Evolutionary conservation across 345 rosid species (phyloP).

Genomic region (Salix brachista): DNA sequence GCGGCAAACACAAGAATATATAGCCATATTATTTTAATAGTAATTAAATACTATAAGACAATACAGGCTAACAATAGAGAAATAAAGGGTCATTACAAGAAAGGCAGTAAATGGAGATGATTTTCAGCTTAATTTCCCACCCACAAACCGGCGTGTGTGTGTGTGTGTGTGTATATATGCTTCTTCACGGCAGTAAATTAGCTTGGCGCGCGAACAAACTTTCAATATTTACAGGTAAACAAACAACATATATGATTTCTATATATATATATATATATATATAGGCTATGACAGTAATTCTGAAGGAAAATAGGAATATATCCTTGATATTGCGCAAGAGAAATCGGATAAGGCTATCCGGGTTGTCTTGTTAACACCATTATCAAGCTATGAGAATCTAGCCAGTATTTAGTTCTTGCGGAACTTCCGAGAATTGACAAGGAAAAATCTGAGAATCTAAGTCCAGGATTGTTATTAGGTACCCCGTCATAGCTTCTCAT

Average conservation of each 20-base stretch:
- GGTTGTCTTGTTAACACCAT: background rate
- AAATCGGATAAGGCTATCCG: background rate
- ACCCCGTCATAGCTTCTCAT: background rate
- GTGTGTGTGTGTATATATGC: no score
- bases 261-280: background rate
- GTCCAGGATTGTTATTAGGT: background rate
- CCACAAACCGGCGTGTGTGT: no score
- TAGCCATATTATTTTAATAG: background rate
- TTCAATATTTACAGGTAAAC: no score
- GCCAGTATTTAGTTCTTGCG: background rate
- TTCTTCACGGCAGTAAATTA: no score
- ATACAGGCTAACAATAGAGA: background rate
- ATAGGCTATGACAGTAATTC: background rate
- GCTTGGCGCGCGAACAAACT: no score
- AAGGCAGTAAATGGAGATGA: background rate
- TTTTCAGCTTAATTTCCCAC: no score
- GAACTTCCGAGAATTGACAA: background rate
- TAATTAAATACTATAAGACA: background rate
- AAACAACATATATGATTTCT: no score
- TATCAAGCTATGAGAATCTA: background rate
- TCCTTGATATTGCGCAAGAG: background rate
- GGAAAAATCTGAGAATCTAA: background rate
- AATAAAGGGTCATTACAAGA: background rate
- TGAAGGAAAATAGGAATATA: background rate
- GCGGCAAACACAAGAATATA: slow-evolving; percentile 2